These are phyloP conservation scores for Gynostemma pentaphyllum DNA, from an alignment of 306 rosid species.

Conservation along the genomic window DNA sequence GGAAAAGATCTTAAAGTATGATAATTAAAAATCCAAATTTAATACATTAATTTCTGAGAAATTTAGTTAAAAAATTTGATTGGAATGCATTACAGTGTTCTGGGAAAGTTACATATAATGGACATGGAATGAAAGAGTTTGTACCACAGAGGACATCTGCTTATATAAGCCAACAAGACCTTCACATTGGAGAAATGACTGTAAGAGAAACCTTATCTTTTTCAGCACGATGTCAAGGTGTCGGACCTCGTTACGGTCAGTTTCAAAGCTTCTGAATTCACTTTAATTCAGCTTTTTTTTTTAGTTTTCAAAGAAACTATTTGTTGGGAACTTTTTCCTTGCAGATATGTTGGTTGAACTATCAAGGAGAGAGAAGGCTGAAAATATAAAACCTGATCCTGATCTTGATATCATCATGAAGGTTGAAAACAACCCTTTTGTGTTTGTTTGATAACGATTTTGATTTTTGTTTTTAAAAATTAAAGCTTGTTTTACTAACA, in stretches of 20 bases:
- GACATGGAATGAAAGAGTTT: slow-evolving; percentile 58
- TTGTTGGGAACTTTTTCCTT: not conserved
- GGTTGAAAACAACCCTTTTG: too few species aligned
- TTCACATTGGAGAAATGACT: slow-evolving; percentile 85
- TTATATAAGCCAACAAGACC: slow-evolving; percentile 70
- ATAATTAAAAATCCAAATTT: too few species aligned
- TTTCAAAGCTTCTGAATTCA: not conserved
- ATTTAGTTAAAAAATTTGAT: not conserved
- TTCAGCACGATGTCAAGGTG: slow-evolving; percentile 89
- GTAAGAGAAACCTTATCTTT: slow-evolving; percentile 87
- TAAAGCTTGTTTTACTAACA: too few species aligned
- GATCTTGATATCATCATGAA: slow-evolving; percentile 77
- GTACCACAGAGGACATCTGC: slow-evolving; percentile 80
- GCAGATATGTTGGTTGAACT: slow-evolving; percentile 67
- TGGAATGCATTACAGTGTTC: slow-evolving; percentile 27
- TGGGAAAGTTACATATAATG: slow-evolving; percentile 55
- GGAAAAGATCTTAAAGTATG: slow-evolving; percentile 27
- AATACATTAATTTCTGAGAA: not conserved
- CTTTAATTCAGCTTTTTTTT: not conserved
- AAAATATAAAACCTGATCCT: slow-evolving; percentile 74
- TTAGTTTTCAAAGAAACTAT: not conserved
- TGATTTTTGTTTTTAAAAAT: too few species aligned
- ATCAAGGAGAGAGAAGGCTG: slow-evolving; percentile 75
- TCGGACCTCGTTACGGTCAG: slow-evolving; percentile 41
- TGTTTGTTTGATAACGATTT: too few species aligned